phyloP scores from a whole-genome alignment of 257 asterid species.

The Nicotiana undulata region DNA sequence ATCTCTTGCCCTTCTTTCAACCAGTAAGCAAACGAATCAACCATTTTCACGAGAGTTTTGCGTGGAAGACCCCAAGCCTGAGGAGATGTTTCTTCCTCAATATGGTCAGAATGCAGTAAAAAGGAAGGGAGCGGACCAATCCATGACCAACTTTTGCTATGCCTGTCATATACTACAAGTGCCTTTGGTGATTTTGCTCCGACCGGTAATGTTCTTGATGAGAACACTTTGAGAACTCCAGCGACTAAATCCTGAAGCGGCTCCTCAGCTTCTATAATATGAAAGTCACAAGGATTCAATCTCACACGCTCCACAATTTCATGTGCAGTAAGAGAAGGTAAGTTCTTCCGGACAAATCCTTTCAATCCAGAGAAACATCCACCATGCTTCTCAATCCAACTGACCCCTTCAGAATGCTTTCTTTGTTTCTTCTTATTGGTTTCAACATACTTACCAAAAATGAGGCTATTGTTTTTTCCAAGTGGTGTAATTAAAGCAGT shows the following conservation, averaged over 20 bases:
- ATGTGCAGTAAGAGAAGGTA: conserved; percentile 60
- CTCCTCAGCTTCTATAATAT: conserved; percentile 86
- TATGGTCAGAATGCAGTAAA: conserved; percentile 37
- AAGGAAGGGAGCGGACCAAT: conserved; percentile 54
- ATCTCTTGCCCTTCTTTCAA: conserved; percentile 92
- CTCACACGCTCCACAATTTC: conserved; percentile 72
- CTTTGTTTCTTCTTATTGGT: not conserved
- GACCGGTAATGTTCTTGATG: conserved; percentile 77
- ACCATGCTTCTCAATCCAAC: not conserved
- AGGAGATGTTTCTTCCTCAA: conserved; percentile 76
- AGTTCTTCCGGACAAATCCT: conserved; percentile 24
- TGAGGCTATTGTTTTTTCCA: conserved; percentile 46
- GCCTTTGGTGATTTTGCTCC: conserved; percentile 97
- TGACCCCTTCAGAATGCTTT: not conserved
- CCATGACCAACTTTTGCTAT: conserved; percentile 86
- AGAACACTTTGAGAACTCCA: conserved; percentile 79
- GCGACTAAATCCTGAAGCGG: conserved; percentile 86
- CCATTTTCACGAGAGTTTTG: conserved; percentile 87
- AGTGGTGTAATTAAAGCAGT: conserved; percentile 55
- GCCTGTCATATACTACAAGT: conserved; percentile 68
- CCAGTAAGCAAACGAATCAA: conserved; percentile 91
- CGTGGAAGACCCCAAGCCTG: conserved; percentile 89
- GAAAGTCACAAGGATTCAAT: conserved; percentile 79
- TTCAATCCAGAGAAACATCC: conserved; percentile 11
- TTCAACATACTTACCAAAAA: conserved; percentile 12